These are phyloP conservation scores for Fusarium staphyleae DNA, from an alignment of 2,329 filamentous ascomycete species.

Conservation along the genomic window DNA sequence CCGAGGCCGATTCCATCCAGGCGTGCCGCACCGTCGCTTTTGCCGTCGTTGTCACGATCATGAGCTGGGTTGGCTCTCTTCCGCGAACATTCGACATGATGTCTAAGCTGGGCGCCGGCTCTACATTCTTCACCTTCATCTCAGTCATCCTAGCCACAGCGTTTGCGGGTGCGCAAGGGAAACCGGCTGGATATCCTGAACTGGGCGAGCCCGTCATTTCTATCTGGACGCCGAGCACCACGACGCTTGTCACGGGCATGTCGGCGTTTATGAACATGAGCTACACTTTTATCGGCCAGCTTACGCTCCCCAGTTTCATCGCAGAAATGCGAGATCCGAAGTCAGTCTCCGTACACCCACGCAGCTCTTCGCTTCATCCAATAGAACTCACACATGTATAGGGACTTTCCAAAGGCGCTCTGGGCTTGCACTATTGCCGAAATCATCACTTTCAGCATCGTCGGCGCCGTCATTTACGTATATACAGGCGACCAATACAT, in stretches of 20 bases:
- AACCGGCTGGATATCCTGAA: constrained; percentile 70
- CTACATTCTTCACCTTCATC: constrained; percentile 86
- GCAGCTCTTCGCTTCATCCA: not conserved
- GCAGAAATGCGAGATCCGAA: constrained; percentile 81
- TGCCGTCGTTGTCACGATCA: constrained; percentile 72
- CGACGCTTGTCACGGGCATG: constrained; percentile 81
- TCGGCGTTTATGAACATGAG: constrained; percentile 92
- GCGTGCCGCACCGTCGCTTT: constrained; percentile 79
- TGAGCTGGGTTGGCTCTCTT: constrained; percentile 80
- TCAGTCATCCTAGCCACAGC: constrained; percentile 85
- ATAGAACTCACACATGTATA: constrained; percentile 51
- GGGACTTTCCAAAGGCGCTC: constrained; percentile 89
- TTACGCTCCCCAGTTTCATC: constrained; percentile 91
- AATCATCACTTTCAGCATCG: constrained; percentile 81
- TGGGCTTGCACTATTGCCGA: constrained; percentile 90
- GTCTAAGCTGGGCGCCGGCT: constrained; percentile 77
- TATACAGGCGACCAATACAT: constrained; percentile 91
- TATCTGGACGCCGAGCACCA: constrained; percentile 70
- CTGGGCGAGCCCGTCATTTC: constrained; percentile 70
- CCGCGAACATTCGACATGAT: constrained; percentile 85
- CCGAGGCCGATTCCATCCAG: constrained; percentile 66
- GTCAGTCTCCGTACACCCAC: constrained; percentile 41
- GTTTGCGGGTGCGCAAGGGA: constrained; percentile 77
- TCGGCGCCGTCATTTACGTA: constrained; percentile 80
- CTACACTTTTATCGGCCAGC: constrained; percentile 95